phyloP scores from a whole-genome alignment of 1,139 yeast genomes.

The Debaryomyces robertsiae region DNA sequence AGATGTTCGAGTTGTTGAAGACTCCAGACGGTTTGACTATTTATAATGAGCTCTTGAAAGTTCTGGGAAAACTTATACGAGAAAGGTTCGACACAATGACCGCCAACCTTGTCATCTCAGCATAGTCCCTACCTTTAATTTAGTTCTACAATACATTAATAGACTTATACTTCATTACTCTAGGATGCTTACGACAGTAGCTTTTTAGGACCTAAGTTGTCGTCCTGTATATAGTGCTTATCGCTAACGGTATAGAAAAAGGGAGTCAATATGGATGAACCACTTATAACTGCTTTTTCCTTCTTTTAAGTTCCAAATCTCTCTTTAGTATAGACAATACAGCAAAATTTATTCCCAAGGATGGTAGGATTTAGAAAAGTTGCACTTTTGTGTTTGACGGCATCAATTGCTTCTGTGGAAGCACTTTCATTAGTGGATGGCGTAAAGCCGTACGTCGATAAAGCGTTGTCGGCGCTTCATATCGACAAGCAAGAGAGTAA shows the following conservation, averaged over 20 bases:
- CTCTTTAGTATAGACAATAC: not conserved
- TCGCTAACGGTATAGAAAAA: not conserved
- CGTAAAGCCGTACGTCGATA: slow-evolving; percentile 21
- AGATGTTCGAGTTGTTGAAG: slow-evolving; percentile 46
- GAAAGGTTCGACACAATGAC: slow-evolving; percentile 75
- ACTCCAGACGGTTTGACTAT: slow-evolving; percentile 50
- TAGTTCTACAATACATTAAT: not conserved
- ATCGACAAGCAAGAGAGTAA: slow-evolving; percentile 2
- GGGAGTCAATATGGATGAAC: not conserved
- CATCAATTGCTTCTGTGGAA: slow-evolving; percentile 20
- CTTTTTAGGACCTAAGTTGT: not conserved
- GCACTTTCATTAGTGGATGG: slow-evolving; percentile 28
- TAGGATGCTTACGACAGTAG: too few species aligned
- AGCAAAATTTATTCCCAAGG: not conserved
- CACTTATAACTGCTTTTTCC: too few species aligned
- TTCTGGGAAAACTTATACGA: slow-evolving; percentile 66
- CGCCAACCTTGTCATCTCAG: slow-evolving; percentile 66
- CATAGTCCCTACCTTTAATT: slow-evolving; percentile 13
- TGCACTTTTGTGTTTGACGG: slow-evolving; percentile 20
- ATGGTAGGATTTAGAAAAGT: slow-evolving; percentile 34
- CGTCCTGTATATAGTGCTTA: not conserved
- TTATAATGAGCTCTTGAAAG: slow-evolving; percentile 68
- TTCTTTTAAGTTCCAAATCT: not conserved
- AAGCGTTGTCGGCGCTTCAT: slow-evolving; percentile 16
- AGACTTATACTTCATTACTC: not conserved